These are phyloP conservation scores for Rhexocercosporidium sp. DNA, from an alignment of 2,329 filamentous ascomycete species.

Conservation along the genomic window DNA sequence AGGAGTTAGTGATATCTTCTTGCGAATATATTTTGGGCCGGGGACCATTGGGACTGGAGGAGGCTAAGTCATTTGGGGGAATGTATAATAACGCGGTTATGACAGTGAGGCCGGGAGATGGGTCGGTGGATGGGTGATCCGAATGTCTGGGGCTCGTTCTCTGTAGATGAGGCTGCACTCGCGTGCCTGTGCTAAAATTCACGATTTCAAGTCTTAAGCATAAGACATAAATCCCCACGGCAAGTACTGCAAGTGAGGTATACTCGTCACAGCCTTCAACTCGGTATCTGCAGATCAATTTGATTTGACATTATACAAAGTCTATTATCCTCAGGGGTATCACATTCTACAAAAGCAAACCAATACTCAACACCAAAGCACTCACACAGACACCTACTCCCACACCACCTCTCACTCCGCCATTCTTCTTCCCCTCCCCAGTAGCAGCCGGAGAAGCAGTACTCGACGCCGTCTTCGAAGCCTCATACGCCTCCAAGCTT, in stretches of 20 bases:
- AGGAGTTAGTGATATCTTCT: not conserved
- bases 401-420: not conserved
- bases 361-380: not conserved
- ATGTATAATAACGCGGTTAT: not conserved
- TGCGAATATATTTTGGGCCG: not conserved
- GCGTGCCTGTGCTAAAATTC: not conserved
- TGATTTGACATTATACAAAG: not conserved
- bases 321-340: not conserved
- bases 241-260: not conserved
- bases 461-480: slow-evolving; percentile 6
- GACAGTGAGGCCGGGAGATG: not conserved
- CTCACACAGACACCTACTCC: not conserved
- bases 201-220: not conserved
- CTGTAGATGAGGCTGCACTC: not conserved
- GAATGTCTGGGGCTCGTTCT: not conserved
- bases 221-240: not conserved
- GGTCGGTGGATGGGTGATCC: not conserved
- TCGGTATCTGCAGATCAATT: not conserved
- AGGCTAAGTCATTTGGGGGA: too few relatives aligned
- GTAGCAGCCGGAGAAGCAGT: slow-evolving; percentile 1
- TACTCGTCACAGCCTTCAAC: not conserved
- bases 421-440: slow-evolving; percentile 12
- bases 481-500: slow-evolving; percentile 6
- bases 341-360: not conserved
- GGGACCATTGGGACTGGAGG: not conserved